phyloP scores from a whole-genome alignment of 2,329 filamentous ascomycete species.

The Colletotrichum eleusines region DNA sequence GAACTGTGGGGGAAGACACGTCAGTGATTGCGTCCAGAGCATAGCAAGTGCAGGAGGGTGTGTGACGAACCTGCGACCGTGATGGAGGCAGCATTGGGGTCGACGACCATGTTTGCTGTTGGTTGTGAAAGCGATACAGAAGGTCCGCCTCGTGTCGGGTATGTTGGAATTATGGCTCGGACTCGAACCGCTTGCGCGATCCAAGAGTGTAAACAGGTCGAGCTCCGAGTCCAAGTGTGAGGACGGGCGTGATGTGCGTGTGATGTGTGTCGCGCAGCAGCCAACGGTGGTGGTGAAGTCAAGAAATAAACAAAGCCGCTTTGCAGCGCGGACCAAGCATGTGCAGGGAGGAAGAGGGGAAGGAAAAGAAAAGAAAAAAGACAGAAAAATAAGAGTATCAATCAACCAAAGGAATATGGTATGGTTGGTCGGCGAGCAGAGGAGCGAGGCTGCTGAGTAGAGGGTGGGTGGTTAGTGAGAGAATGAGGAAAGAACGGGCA shows the following conservation, averaged over 20 bases:
- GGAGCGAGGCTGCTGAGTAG: constrained; percentile 29
- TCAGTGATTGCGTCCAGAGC: constrained; percentile 17
- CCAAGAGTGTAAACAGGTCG: constrained; percentile 28
- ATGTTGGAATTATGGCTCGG: not conserved
- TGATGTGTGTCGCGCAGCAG: constrained; percentile 12
- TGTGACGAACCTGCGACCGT: constrained; percentile 64
- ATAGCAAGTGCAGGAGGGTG: not conserved
- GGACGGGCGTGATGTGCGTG: no score
- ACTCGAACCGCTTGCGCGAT: constrained; percentile 25
- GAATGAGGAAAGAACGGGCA: constrained; percentile 27
- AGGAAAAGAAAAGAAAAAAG: not conserved
- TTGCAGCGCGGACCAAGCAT: constrained; percentile 39
- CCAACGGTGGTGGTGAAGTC: constrained; percentile 16
- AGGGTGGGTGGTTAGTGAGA: constrained; percentile 27
- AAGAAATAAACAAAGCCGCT: constrained; percentile 42
- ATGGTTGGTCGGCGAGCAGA: not conserved
- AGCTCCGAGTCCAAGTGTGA: constrained; percentile 8
- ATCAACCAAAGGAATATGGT: not conserved
- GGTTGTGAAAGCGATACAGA: not conserved
- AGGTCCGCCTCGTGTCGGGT: constrained; percentile 12
- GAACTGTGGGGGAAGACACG: constrained; percentile 58
- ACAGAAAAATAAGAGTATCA: no score
- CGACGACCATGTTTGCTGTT: constrained; percentile 43
- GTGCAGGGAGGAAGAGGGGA: constrained; percentile 1
- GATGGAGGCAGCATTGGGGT: constrained; percentile 69